phyloP scores from a whole-genome alignment of 768 basidiomycete species.

The Collybiopsis luxurians region DNA sequence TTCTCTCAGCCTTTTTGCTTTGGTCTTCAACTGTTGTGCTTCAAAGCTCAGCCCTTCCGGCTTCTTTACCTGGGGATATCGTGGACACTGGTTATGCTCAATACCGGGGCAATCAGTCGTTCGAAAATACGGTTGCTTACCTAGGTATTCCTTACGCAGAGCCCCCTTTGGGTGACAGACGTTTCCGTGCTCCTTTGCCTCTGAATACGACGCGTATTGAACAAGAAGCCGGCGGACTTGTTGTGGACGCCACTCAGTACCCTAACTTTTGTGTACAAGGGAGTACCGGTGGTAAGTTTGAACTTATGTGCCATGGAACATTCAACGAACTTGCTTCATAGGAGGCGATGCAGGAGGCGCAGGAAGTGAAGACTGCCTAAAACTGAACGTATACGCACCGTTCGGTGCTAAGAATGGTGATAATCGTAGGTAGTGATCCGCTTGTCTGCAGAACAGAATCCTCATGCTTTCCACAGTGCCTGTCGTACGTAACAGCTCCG shows the following conservation, averaged over 20 bases:
- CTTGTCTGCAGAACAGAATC: no score
- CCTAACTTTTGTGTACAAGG: conserved; percentile 63
- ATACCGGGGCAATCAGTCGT: conserved; percentile 52
- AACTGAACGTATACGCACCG: conserved; percentile 64
- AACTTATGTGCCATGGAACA: neutral
- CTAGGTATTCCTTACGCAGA: conserved; percentile 61
- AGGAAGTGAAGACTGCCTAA: conserved; percentile 66
- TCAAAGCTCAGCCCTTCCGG: neutral
- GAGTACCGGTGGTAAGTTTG: conserved; percentile 39
- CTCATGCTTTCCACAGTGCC: no score
- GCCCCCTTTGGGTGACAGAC: conserved; percentile 48
- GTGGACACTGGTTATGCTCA: conserved; percentile 59
- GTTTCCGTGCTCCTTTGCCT: conserved; percentile 52
- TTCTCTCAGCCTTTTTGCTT: neutral
- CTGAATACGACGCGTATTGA: conserved; percentile 46
- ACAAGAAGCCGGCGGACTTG: conserved; percentile 28
- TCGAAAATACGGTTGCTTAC: conserved; percentile 53
- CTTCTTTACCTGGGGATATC: conserved; percentile 20
- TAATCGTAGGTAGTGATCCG: conserved; percentile 42
- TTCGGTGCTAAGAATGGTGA: conserved; percentile 41
- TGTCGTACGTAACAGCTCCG: neutral
- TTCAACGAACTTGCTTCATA: conserved; percentile 15
- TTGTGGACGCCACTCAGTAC: conserved; percentile 52
- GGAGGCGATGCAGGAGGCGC: conserved; percentile 59
- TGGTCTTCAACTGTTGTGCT: neutral